phyloP scores from a whole-genome alignment of 176 grass and related monocot genomes.

The Cenchrus fungigraminus region DNA sequence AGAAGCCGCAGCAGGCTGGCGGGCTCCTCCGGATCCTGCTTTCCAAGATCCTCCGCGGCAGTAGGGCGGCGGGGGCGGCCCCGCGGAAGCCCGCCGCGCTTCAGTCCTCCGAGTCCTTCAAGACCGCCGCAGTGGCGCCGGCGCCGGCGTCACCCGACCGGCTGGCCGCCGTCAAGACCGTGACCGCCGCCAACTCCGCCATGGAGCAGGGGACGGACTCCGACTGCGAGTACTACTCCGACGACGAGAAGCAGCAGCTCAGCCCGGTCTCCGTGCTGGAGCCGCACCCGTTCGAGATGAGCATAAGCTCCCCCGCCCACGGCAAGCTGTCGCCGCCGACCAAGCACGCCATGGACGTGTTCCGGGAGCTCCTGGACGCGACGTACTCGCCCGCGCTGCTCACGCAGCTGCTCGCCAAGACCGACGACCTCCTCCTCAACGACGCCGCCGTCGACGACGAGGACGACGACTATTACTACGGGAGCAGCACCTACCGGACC shows the following conservation, averaged over 20 bases:
- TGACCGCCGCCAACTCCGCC: background rate
- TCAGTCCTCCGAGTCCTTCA: constrained; percentile 46
- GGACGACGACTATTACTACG: background rate
- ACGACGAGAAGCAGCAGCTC: constrained; percentile 68
- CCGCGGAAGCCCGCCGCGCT: constrained; percentile 49
- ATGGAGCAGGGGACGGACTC: background rate
- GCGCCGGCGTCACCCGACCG: background rate
- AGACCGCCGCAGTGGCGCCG: background rate
- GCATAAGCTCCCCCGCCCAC: constrained; percentile 40
- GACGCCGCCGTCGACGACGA: background rate
- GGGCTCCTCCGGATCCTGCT: constrained; percentile 53
- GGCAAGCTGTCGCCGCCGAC: constrained; percentile 36
- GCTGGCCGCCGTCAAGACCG: constrained; percentile 25
- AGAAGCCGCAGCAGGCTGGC: background rate
- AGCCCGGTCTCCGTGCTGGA: constrained; percentile 89
- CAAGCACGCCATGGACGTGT: constrained; percentile 52
- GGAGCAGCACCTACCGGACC: background rate
- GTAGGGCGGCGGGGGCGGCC: background rate
- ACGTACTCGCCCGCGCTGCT: constrained; percentile 62
- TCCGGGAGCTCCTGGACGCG: constrained; percentile 68
- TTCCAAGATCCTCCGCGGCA: constrained; percentile 60
- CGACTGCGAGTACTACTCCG: constrained; percentile 25
- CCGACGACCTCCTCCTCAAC: constrained; percentile 36
- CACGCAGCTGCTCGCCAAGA: constrained; percentile 41
- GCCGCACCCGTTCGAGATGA: constrained; percentile 56